phyloP scores from a whole-genome alignment of 2,329 filamentous ascomycete genomes.

The Colletotrichum cereale region DNA sequence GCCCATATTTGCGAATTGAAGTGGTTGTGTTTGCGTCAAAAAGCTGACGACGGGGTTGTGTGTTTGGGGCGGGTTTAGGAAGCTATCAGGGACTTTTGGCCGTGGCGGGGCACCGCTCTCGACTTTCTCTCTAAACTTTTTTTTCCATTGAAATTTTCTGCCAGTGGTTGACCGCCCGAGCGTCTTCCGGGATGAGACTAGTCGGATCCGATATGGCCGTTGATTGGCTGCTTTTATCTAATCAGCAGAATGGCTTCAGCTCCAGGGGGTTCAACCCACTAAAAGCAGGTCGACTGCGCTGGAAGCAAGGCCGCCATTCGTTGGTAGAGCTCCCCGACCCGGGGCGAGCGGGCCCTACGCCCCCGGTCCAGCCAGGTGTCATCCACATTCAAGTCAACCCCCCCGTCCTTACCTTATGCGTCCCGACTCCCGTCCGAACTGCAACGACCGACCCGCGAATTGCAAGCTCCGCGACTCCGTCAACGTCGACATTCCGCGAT shows the following conservation, averaged over 20 bases:
- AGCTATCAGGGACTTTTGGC: slow-evolving; percentile 36
- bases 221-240: slow-evolving; percentile 36
- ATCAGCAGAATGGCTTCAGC: slow-evolving; percentile 27
- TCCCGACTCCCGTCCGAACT: slow-evolving; percentile 32
- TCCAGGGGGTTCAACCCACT: slow-evolving; percentile 37
- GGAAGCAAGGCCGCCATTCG: slow-evolving; percentile 25
- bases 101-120: slow-evolving; percentile 50
- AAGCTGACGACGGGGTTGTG: slow-evolving; percentile 28
- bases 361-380: slow-evolving; percentile 44
- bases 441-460: slow-evolving; percentile 8
- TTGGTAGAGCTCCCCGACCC: slow-evolving; percentile 15
- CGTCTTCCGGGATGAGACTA: slow-evolving; percentile 22
- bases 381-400: slow-evolving; percentile 40
- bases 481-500: slow-evolving; percentile 17
- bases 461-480: slow-evolving; percentile 22
- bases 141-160: slow-evolving; percentile 47
- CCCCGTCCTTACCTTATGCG: slow-evolving; percentile 29
- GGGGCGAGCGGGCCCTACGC: neutral
- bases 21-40: slow-evolving; percentile 41
- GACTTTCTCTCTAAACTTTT: slow-evolving; percentile 46
- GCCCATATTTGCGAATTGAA: slow-evolving; percentile 63
- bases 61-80: slow-evolving; percentile 37
- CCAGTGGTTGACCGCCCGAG: slow-evolving; percentile 40
- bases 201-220: neutral
- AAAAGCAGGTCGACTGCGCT: slow-evolving; percentile 26